These are phyloP conservation scores for Plectosphaerella cucumerina DNA, from an alignment of 2,329 filamentous ascomycete genomes.

Conservation along the genomic window DNA sequence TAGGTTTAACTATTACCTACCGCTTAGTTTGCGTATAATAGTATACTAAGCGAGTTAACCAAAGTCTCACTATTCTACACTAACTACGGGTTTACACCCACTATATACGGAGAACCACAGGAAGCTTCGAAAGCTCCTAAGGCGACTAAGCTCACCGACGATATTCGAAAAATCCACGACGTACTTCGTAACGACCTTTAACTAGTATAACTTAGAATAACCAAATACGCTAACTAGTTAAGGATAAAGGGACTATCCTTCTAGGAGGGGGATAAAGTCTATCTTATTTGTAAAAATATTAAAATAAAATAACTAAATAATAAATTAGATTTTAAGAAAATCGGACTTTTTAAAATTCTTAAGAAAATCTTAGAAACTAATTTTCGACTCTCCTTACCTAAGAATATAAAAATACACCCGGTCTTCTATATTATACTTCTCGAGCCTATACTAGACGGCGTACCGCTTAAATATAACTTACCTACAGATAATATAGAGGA, in stretches of 20 bases:
- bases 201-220: no score
- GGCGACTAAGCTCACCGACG: not conserved
- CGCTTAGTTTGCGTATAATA: no score
- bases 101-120: no score
- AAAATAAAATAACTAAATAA: no score
- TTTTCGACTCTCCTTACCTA: constrained; percentile 1
- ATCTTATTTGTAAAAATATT: no score
- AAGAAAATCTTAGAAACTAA: not conserved
- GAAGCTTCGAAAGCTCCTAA: not conserved
- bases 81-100: no score
- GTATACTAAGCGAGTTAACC: no score
- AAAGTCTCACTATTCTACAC: no score
- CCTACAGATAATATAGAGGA: not conserved
- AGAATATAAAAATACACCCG: constrained; percentile 2
- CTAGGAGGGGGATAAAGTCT: not conserved
- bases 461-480: not conserved
- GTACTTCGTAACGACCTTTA: not conserved
- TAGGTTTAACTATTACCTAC: no score
- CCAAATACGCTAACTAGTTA: not conserved
- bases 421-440: constrained; percentile 1
- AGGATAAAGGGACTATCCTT: not conserved
- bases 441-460: not conserved
- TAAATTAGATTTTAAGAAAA: no score
- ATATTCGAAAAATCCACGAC: not conserved
- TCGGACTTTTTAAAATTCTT: no score